Base-by-base conservation (phyloP, 805 yeast species). In the Millerozyma miso region DNA sequence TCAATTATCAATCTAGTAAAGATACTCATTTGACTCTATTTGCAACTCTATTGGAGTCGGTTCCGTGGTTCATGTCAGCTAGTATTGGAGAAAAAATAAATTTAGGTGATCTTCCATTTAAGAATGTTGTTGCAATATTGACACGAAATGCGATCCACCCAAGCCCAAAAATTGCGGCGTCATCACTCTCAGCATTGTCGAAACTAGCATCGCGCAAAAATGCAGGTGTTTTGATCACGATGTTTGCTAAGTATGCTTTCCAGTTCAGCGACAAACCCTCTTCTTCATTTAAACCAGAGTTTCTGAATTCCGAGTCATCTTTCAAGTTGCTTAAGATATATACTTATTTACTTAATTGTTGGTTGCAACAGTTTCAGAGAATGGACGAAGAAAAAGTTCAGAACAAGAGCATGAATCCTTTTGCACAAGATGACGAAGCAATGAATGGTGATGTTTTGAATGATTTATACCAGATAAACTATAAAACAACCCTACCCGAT, bases 231-330 rank as follows among this genome's bases (percentile, higher is more conserved):
- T 67, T 90, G 33, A 76, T 89, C 34, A 83, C 87, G 1, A 76
- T 80, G 18, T 88, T 83, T 67, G 87, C 95, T 0, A 81, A 85
- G 51, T 79, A 79, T 45, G 87, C 96, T 0, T 88, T 90, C 61
- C 81, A 81, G 50, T 79, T 86, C 46, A 87, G 82, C 48, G 96
- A 88, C 45, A 80, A 80, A 48, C 81, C 87, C 6, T 72, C 71
- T 5, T 71, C 72, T 16, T 54, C 57, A n/a, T 76, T 79, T 52
- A 77, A 81, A 40, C 67, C 79, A 19, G 77, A 80, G 1, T 80
- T 79, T 52, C 59, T 83, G 33, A 74, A 81, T 8, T 81, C 90
- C 0, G 65, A 74, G 4, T 84, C 80, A 40, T 85, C 83, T 51
- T 76, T 77, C 38, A 65, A 68, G 36, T 58, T 86, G 2, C 62